Conservation (phyloP, 257 asterid species). For the Cynanchum wilfordii region DNA sequence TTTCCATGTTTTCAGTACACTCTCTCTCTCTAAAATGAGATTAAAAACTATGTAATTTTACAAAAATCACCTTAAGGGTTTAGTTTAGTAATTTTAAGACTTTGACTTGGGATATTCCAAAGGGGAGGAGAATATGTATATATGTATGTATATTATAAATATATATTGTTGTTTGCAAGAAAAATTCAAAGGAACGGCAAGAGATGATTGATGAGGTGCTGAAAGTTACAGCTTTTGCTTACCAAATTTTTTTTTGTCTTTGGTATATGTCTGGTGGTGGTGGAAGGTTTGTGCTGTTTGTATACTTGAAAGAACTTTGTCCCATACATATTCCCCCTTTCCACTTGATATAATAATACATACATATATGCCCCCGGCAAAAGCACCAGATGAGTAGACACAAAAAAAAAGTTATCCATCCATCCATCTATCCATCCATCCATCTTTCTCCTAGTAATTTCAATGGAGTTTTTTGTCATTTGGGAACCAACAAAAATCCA, state of each 20-base stretch:
- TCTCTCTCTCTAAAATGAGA: no score
- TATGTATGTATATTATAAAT: no score
- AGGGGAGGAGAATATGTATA: no score
- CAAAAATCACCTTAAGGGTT: no score
- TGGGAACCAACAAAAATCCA: not conserved
- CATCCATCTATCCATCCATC: no score
- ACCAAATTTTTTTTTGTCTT: constrained; percentile 20
- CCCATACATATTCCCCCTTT: not conserved
- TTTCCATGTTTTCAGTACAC: not conserved
- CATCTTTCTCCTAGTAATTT: not conserved
- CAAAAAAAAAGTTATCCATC: not conserved
- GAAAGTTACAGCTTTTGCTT: constrained; percentile 20
- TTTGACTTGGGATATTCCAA: no score
- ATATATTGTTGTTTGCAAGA: no score
- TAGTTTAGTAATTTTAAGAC: no score
- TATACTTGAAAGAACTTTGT: not conserved
- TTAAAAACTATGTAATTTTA: no score
- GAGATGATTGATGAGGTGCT: not conserved
- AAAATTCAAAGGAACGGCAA: no score
- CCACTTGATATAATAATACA: no score
- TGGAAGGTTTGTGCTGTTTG: constrained; percentile 4
- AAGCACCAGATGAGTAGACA: not conserved
- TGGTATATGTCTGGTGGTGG: constrained; percentile 11
- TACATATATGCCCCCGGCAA: constrained; percentile 1
- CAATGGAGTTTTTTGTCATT: not conserved